Conservation (phyloP, 495 filamentous ascomycete genomes). For the Entonaema liquescens region DNA sequence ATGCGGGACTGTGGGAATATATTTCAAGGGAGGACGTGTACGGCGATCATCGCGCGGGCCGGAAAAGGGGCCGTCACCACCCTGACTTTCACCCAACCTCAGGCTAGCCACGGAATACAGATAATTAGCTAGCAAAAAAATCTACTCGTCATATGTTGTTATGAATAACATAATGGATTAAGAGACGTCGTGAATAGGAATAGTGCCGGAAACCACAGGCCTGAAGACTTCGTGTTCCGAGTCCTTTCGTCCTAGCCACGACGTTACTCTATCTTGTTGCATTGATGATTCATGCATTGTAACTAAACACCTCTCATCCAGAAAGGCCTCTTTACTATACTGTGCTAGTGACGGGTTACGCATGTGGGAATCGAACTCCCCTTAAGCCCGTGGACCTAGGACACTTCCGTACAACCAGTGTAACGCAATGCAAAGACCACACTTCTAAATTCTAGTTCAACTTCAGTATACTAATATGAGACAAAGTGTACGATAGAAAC, state of each 20-base stretch:
- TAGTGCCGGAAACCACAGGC: conserved; percentile 10
- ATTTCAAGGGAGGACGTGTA: conserved; percentile 36
- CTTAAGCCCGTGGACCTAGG: conserved; percentile 2
- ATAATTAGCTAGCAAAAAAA: conserved; percentile 21
- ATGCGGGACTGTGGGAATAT: conserved; percentile 28
- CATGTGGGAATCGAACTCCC: not conserved
- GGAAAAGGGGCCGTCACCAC: conserved; percentile 33
- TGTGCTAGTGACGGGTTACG: not conserved
- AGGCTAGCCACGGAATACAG: conserved; percentile 5
- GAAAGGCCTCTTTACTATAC: not conserved
- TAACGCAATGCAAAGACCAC: not conserved
- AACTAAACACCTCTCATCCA: not conserved
- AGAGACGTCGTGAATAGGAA: conserved; percentile 4
- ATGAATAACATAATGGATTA: not conserved
- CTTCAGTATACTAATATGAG: not conserved
- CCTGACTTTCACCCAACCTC: conserved; percentile 14
- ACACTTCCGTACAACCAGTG: not conserved
- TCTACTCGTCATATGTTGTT: not conserved
- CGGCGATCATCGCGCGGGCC: conserved; percentile 31
- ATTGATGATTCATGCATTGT: conserved; percentile 7
- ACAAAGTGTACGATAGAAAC: not conserved
- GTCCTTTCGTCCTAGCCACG: conserved; percentile 10
- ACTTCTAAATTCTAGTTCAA: not conserved
- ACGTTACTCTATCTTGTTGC: conserved; percentile 7
- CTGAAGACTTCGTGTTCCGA: conserved; percentile 33